Conservation (phyloP, 164 flowering plant genomes). For the Vitis rupestris region DNA sequence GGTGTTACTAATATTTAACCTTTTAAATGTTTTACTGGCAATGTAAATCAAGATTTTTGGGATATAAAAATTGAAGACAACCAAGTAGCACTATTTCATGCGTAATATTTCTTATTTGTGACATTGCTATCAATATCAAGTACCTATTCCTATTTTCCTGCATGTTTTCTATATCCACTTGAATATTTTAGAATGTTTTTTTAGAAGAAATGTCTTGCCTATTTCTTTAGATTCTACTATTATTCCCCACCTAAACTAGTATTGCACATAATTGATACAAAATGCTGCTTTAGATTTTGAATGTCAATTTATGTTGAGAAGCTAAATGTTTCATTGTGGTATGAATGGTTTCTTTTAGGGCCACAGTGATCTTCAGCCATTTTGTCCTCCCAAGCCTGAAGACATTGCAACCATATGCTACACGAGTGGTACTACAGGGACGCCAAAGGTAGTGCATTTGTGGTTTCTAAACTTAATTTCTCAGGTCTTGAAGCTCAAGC, state of each 20-base stretch:
- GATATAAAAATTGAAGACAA: neutral
- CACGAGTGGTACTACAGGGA: constrained; percentile 96
- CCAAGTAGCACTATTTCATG: neutral
- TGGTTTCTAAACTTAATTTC: neutral
- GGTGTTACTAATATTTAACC: too few relatives aligned
- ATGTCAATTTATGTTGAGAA: too few relatives aligned
- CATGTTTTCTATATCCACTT: neutral
- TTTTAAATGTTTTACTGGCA: neutral
- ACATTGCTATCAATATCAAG: constrained; percentile 1
- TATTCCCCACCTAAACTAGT: too few relatives aligned
- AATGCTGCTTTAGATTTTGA: too few relatives aligned
- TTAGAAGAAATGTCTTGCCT: neutral
- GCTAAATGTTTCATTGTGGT: too few relatives aligned
- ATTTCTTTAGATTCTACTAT: too few relatives aligned
- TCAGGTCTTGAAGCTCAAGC: neutral
- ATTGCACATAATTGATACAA: too few relatives aligned
- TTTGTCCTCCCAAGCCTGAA: constrained; percentile 72
- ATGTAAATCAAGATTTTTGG: neutral
- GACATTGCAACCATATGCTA: constrained; percentile 91
- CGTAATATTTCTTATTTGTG: neutral
- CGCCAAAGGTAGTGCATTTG: constrained; percentile 65
- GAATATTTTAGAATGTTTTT: neutral
- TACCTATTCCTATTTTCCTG: too few relatives aligned
- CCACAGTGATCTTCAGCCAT: constrained; percentile 48
- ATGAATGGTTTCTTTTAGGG: constrained; percentile 32